Evolutionary conservation across 179 eudicot genomes (phyloP).

Genomic region (Nepenthes alata): DNA sequence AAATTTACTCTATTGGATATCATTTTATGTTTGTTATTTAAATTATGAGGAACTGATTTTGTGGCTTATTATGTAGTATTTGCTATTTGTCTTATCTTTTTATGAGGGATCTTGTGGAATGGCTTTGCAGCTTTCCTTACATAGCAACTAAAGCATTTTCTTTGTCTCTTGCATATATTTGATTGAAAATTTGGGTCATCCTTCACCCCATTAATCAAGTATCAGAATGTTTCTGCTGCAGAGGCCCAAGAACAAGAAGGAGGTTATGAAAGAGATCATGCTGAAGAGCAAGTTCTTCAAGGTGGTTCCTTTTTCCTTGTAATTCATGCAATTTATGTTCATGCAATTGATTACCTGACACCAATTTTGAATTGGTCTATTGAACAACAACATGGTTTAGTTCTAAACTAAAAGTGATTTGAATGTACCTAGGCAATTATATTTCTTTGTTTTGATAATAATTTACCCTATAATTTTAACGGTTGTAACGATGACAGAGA

Average conservation of each 20-base stretch:
- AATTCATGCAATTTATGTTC: background rate
- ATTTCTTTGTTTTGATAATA: too few relatives aligned
- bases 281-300: slow-evolving; percentile 77
- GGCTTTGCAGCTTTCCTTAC: background rate
- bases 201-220: background rate
- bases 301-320: slow-evolving; percentile 25
- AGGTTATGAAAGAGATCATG: slow-evolving; percentile 76
- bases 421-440: too few relatives aligned
- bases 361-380: too few relatives aligned
- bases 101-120: too few relatives aligned
- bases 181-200: background rate
- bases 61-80: too few relatives aligned
- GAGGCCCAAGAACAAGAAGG: slow-evolving; percentile 84
- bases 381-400: too few relatives aligned
- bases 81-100: too few relatives aligned
- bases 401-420: too few relatives aligned
- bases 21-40: too few relatives aligned
- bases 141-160: background rate
- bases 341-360: background rate
- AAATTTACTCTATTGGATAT: slow-evolving; percentile 12
- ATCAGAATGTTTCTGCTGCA: slow-evolving; percentile 18
- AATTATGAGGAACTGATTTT: too few relatives aligned
- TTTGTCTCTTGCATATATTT: background rate
- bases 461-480: too few relatives aligned
- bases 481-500: too few relatives aligned